A percentile compares a stretch with the other conserved stretches of the same genome.
These are phyloP conservation scores for Chlamydomonas incerta DNA, from an alignment of 139 green algal species.

Conservation along the genomic window DNA sequence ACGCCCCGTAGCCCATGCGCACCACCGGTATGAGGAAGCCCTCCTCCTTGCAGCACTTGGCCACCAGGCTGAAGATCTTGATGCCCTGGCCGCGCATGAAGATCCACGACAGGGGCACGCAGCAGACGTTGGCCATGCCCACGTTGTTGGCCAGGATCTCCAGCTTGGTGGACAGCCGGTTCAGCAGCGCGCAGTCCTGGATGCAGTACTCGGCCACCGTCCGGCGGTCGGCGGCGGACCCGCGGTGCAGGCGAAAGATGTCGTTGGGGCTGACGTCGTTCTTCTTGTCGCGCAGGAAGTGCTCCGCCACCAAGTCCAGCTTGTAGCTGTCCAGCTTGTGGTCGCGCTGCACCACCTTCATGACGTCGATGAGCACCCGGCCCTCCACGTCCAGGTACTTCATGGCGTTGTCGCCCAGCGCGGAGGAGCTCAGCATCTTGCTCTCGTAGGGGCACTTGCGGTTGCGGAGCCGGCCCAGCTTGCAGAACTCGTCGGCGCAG, in stretches of 20 bases:
- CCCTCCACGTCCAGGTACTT: conserved; percentile 38
- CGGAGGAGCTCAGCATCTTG: conserved; percentile 25
- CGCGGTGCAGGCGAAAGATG: conserved; percentile 46
- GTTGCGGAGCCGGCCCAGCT: neutral
- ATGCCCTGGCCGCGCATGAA: conserved; percentile 56
- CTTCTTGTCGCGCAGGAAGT: conserved; percentile 32
- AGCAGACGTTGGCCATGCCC: conserved; percentile 49
- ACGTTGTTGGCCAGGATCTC: conserved; percentile 42
- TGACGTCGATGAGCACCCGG: conserved; percentile 41
- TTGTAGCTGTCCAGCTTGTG: conserved; percentile 47
- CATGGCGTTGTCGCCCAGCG: conserved; percentile 48
- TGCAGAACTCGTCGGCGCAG: neutral
- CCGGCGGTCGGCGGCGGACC: conserved; percentile 23
- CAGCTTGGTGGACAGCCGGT: conserved; percentile 23
- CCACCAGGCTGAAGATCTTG: conserved; percentile 47
- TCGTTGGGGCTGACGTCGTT: conserved; percentile 38
- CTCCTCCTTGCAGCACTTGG: neutral
- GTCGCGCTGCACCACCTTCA: conserved; percentile 51
- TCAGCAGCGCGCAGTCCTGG: conserved; percentile 50
- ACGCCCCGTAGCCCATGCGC: neutral
- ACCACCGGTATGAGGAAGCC: conserved; percentile 10
- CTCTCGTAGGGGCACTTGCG: neutral
- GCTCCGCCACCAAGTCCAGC: conserved; percentile 38
- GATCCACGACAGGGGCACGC: conserved; percentile 50
- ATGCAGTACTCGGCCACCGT: conserved; percentile 47